Evolutionary conservation across 1,139 yeast species (phyloP), one percentile per base, ranked within the genome.

Genomic region (Geotrichum klebahnii): DNA sequence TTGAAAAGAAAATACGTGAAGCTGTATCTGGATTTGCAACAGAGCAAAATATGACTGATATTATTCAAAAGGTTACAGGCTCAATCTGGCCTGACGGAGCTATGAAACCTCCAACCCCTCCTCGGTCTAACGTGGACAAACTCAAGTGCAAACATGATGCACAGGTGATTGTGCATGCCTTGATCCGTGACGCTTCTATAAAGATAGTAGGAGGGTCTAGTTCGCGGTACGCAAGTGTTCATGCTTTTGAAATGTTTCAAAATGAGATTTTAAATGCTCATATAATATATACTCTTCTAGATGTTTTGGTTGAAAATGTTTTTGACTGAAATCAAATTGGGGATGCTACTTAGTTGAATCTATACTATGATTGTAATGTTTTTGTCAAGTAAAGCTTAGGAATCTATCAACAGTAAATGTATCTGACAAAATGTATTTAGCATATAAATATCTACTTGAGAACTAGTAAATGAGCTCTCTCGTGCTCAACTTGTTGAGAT

Each of bases 201-300:
- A 81, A 78, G 57, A 76, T 88, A 0, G 87, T 89, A 55, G 96
- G 97, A 0, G 66, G 74, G 3, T 68, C 80, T 9, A 83, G 80
- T 57, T 77, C 95, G 1, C 73, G 73, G 46, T 75, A 72, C 54
- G 96, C 96, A 0, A 75, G 85, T 6, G 67, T 69, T 6, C 71
- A 78, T 45, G 43, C 85, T 1, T 84, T 84, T 64, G 77, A 76
- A 14, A 76, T 84, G 79, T 59, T 86, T 8, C 97, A 90, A 62
- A 85, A 87, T 61, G 86, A 82, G 52, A 73, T 75, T 31, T 68
- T 89, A 53, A 84, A 85, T 62, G 76, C 80, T 36, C 87, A 84
- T 60, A 66, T 89, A 50, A 61, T 82, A 0, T 76, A 81, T 55
- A 77, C 78, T 49, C 52, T 86, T 2, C 61, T 86, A 23, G 87